These are phyloP conservation scores for Lasiosphaeriaceae sp. DNA, from an alignment of 495 filamentous ascomycete genomes.

Conservation along the genomic window DNA sequence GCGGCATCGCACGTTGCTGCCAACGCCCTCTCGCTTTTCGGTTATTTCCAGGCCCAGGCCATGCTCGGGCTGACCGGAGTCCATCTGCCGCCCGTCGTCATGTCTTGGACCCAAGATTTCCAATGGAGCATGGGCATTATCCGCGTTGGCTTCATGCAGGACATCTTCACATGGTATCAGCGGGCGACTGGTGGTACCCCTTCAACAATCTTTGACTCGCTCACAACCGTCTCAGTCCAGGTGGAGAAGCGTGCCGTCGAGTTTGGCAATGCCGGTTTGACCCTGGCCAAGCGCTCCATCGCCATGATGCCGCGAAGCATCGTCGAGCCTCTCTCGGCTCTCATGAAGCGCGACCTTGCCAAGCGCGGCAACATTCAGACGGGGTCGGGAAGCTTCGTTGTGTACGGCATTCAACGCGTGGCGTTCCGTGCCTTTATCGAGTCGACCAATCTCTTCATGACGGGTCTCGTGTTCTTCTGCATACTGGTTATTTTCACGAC, in stretches of 20 bases:
- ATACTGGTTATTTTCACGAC: conserved; percentile 72
- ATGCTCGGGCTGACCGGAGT: conserved; percentile 86
- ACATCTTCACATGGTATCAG: conserved; percentile 94
- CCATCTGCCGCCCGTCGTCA: conserved; percentile 80
- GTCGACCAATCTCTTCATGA: conserved; percentile 90
- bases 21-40: conserved; percentile 89
- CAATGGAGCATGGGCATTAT: conserved; percentile 99
- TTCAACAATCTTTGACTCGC: conserved; percentile 69
- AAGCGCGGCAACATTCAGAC: conserved; percentile 48
- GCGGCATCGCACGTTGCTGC: conserved; percentile 94
- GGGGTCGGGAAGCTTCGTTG: conserved; percentile 55
- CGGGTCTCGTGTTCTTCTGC: conserved; percentile 84
- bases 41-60: conserved; percentile 96
- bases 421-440: conserved; percentile 85
- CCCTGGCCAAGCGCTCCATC: conserved; percentile 45
- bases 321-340: conserved; percentile 29
- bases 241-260: conserved; percentile 68
- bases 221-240: conserved; percentile 76
- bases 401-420: conserved; percentile 88
- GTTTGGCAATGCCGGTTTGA: conserved; percentile 27
- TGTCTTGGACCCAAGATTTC: conserved; percentile 97
- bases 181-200: conserved; percentile 88
- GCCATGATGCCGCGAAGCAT: conserved; percentile 50
- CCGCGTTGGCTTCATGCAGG: conserved; percentile 77
- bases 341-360: conserved; percentile 30